Evolutionary conservation across 2,329 filamentous ascomycete genomes (phyloP).

Genomic region (Claviceps pazoutovae): DNA sequence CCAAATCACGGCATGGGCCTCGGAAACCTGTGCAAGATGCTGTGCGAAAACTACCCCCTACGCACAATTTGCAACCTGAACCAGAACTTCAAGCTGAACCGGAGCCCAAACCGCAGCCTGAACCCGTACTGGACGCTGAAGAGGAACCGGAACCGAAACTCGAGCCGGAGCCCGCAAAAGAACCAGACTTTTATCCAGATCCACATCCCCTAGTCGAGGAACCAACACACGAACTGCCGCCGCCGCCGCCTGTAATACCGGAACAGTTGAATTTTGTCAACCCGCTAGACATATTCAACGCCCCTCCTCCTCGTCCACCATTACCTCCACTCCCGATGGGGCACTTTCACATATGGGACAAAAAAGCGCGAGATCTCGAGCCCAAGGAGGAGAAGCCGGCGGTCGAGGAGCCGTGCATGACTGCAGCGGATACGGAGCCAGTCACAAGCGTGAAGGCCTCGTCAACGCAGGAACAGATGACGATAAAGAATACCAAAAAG

Average conservation of each 20-base stretch:
- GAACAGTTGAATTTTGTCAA: conserved; percentile 22
- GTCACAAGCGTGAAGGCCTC: conserved; percentile 4
- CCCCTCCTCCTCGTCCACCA: conserved; percentile 14
- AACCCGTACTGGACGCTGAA: not conserved
- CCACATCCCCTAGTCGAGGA: not conserved
- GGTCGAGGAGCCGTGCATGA: not conserved
- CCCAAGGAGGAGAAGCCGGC: conserved; percentile 6
- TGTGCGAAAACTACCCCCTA: not conserved
- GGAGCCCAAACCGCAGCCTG: not conserved
- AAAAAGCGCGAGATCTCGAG: conserved; percentile 1
- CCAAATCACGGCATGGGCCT: conserved; percentile 1
- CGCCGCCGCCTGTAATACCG: conserved; percentile 2
- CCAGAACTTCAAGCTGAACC: not conserved
- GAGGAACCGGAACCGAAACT: not conserved
- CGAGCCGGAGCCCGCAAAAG: not conserved
- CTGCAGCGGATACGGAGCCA: not conserved
- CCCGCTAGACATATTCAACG: conserved; percentile 23
- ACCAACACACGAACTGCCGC: not conserved
- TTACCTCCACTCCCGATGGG: conserved; percentile 14
- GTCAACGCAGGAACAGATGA: conserved; percentile 6
- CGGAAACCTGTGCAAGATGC: conserved; percentile 3
- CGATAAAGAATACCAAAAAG: conserved; percentile 3
- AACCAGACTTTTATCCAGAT: not conserved
- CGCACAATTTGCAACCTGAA: not conserved
- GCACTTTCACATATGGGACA: conserved; percentile 9